phyloP scores from a whole-genome alignment of 2,329 filamentous ascomycete species.

The Clarireedia hainanense region DNA sequence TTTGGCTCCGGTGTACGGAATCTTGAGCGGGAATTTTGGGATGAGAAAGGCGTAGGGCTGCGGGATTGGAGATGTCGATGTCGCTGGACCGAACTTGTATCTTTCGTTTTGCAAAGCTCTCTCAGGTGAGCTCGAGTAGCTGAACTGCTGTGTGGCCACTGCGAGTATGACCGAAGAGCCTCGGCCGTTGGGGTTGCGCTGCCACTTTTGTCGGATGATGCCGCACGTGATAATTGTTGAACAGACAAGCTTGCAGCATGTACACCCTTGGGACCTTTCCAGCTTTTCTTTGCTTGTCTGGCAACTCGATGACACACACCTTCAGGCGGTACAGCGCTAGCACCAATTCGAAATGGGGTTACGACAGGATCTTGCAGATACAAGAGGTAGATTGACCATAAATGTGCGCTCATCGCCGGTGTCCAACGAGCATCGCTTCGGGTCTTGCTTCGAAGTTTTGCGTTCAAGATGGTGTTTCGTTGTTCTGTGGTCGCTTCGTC shows the following conservation, averaged over 20 bases:
- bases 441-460: conserved; percentile 24
- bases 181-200: conserved; percentile 49
- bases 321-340: conserved; percentile 55
- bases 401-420: conserved; percentile 54
- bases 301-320: conserved; percentile 58
- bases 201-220: conserved; percentile 37
- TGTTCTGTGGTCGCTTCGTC: background rate
- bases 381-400: conserved; percentile 57
- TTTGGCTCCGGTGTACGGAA: conserved; percentile 40
- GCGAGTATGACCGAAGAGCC: conserved; percentile 39
- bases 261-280: conserved; percentile 49
- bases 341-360: conserved; percentile 56
- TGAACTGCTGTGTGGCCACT: conserved; percentile 57
- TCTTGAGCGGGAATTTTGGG: conserved; percentile 42
- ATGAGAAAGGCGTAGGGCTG: conserved; percentile 49
- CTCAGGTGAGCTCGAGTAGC: conserved; percentile 55
- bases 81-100: conserved; percentile 36
- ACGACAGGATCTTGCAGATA: conserved; percentile 61
- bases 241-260: background rate
- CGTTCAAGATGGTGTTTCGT: conserved; percentile 15
- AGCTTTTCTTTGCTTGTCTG: conserved; percentile 57
- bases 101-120: conserved; percentile 52
- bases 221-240: conserved; percentile 13
- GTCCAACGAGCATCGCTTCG: conserved; percentile 48
- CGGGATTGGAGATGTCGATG: conserved; percentile 39